These are phyloP conservation scores for Fraxinus albicans DNA, from an alignment of 305 asterid species.

Conservation along the genomic window DNA sequence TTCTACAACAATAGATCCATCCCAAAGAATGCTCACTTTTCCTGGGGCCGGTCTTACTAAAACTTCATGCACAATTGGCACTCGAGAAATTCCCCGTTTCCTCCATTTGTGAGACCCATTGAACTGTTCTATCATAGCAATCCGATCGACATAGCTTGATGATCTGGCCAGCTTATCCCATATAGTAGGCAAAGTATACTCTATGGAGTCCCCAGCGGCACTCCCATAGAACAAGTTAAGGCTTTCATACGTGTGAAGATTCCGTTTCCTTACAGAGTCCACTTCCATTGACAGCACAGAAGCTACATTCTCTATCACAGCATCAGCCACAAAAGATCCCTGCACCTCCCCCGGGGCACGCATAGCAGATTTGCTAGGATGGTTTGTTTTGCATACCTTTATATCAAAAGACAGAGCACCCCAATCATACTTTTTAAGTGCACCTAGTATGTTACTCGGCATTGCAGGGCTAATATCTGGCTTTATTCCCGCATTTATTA, in stretches of 20 bases:
- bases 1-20: slow-evolving; percentile 74
- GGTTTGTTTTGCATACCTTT: slow-evolving; percentile 73
- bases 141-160: slow-evolving; percentile 43
- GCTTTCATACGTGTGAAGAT: slow-evolving; percentile 63
- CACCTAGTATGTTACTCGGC: slow-evolving; percentile 40
- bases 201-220: slow-evolving; percentile 38
- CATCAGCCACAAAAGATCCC: slow-evolving; percentile 70
- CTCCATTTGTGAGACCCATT: slow-evolving; percentile 46
- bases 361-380: slow-evolving; percentile 65
- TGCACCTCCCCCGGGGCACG: slow-evolving; percentile 85
- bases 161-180: slow-evolving; percentile 60
- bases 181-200: slow-evolving; percentile 56
- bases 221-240: slow-evolving; percentile 45
- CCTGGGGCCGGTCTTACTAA: slow-evolving; percentile 50
- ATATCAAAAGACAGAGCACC: slow-evolving; percentile 68
- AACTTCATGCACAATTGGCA: slow-evolving; percentile 56
- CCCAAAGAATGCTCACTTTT: slow-evolving; percentile 73
- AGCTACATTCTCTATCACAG: slow-evolving; percentile 68
- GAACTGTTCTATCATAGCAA: slow-evolving; percentile 33
- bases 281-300: slow-evolving; percentile 48
- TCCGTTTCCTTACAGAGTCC: slow-evolving; percentile 50
- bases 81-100: slow-evolving; percentile 72
- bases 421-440: slow-evolving; percentile 66
- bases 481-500: slow-evolving; percentile 60
- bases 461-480: slow-evolving; percentile 63